Evolutionary conservation across 768 basidiomycete species (phyloP), one percentile per base, ranked within the genome.

Genomic region (Boletellus ananas): DNA sequence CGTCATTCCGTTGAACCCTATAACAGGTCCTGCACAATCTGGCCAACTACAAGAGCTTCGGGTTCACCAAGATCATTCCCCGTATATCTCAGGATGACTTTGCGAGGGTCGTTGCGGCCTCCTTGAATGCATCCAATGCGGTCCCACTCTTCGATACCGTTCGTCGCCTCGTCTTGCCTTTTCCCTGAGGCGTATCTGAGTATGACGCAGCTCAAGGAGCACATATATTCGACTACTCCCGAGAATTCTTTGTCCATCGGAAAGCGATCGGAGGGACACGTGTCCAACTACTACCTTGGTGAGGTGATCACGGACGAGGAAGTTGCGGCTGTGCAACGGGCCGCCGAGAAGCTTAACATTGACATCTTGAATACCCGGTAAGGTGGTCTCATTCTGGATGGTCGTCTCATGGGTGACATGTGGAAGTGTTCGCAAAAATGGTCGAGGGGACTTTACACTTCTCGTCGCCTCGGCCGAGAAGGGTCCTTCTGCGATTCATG

Each of bases 261-360:
- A 45, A 92, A 93, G 64, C 86, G 84, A 38, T 74, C 69, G 46
- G 73, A 81, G 18, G 91, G 91, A 1, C 89, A 93, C 51, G 64
- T 89, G 45, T 88, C 85, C 27, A 90, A 91, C 63, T 94, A 94
- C 67, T 94, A 94, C 62, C 80, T 85, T 23, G 90, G 89, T 1
- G 77, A 86, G 52, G 63, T 77, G 9, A 80, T 86, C 18, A 75
- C 78, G n/a, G 87, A 91, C 52, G 80, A 81, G 0, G 92, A 93
- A 62, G 29, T 29, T 7, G 29, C 29, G 8, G 29, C 29, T 29
- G 29, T 29, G 8, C 29, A 93, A 64, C 73, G 72, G 8, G 83
- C 83, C 1, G 84, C 87, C 3, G 92, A 94, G 68, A 80, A 80
- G 52, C 73, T 87, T 25, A 80, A 76, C n/a, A 65, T 94, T 43